Percentiles rank a stretch among this genome's conserved stretches.
Conservation (phyloP, 306 rosid genomes). For the Gleditsia sinensis region DNA sequence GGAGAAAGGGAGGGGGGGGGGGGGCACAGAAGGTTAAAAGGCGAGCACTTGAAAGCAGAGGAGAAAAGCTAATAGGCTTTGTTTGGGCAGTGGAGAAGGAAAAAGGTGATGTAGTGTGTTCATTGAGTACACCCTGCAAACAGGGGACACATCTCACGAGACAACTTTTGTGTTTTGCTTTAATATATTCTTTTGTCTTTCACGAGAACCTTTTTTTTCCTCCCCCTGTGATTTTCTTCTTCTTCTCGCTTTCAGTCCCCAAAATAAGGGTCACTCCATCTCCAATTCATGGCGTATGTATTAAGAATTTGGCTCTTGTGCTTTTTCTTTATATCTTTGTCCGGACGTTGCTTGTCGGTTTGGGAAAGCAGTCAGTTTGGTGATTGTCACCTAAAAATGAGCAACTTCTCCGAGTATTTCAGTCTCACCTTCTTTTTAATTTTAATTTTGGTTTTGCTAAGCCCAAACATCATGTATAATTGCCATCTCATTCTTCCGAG, state of each 20-base stretch:
- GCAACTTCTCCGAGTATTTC: conserved; percentile 21
- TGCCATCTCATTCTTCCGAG: conserved; percentile 33
- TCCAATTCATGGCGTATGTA: conserved; percentile 37
- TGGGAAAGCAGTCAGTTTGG: conserved; percentile 37
- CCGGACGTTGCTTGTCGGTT: conserved; percentile 45
- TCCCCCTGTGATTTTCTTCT: not conserved
- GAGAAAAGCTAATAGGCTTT: conserved; percentile 52
- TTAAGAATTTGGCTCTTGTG: conserved; percentile 54
- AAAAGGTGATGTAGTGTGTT: conserved; percentile 52
- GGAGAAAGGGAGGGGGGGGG: conserved; percentile 12
- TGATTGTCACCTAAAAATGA: conserved; percentile 36
- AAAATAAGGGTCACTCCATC: conserved; percentile 43
- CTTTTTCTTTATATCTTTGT: conserved; percentile 43
- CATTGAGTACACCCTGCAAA: conserved; percentile 63
- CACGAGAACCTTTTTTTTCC: conserved; percentile 45
- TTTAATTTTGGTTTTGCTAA: conserved; percentile 14
- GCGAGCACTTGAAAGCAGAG: conserved; percentile 19
- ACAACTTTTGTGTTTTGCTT: conserved; percentile 32
- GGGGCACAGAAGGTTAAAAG: conserved; percentile 25
- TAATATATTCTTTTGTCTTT: conserved; percentile 54
- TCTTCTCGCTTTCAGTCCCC: conserved; percentile 51
- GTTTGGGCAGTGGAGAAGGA: conserved; percentile 46
- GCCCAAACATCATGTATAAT: conserved; percentile 32
- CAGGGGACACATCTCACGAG: conserved; percentile 72
- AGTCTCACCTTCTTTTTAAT: not conserved